A percentile compares a stretch with the other conserved stretches of the same genome.
phyloP scores from a whole-genome alignment of 225 moss, liverwort and hornwort genomes.

The Bryoerythrophyllum caledonicum region DNA sequence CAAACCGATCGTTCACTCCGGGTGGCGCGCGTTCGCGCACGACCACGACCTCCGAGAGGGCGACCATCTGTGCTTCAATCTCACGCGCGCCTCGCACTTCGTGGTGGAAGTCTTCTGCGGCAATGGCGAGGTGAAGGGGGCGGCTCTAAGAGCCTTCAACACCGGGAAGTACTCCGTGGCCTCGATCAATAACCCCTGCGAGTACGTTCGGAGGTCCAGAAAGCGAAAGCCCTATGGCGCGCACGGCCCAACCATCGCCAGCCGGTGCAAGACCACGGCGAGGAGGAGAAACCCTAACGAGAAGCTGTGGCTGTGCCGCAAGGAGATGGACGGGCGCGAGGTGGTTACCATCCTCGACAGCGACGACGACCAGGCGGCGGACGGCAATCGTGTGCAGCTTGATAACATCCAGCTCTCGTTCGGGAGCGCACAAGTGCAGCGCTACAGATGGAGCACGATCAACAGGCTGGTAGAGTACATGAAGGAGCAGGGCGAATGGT shows the following conservation, averaged over 20 bases:
- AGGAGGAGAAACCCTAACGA: conserved; percentile 26
- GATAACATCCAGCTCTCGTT: conserved; percentile 29
- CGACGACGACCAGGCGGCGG: conserved; percentile 29
- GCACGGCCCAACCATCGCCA: conserved; percentile 42
- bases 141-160: conserved; percentile 30
- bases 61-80: conserved; percentile 42
- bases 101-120: conserved; percentile 34
- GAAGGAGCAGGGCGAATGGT: conserved; percentile 17
- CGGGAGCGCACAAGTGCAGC: conserved; percentile 33
- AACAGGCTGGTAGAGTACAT: conserved; percentile 23
- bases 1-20: conserved; percentile 35
- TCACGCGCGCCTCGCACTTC: conserved; percentile 34
- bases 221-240: conserved; percentile 30
- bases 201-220: conserved; percentile 25
- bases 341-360: conserved; percentile 57
- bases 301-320: conserved; percentile 39
- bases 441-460: conserved; percentile 14
- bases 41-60: conserved; percentile 48
- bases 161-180: conserved; percentile 36
- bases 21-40: conserved; percentile 55
- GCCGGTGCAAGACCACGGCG: conserved; percentile 44
- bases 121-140: conserved; percentile 25
- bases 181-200: conserved; percentile 23
- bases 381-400: conserved; percentile 3
- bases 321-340: conserved; percentile 39